Evolutionary conservation across 208 protist genomes (phyloP).

Genomic region (Crithidia acanthocephali): DNA sequence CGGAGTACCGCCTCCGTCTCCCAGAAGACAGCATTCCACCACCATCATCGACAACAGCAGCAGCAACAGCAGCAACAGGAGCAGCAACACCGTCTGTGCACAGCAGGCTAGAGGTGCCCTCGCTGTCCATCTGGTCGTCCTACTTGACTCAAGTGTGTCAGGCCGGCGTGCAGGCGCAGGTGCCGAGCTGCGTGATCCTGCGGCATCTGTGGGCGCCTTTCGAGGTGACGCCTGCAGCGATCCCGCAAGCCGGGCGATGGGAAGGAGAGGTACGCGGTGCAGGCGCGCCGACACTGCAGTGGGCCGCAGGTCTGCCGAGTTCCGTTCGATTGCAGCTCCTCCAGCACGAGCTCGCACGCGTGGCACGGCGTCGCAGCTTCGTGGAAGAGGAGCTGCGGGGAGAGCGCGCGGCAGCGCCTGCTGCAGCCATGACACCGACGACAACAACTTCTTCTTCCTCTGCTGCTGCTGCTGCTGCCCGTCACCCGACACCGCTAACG

Average conservation of each 20-base stretch:
- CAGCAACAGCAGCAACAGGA: neutral
- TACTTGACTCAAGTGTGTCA: conserved; percentile 25
- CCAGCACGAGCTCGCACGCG: conserved; percentile 12
- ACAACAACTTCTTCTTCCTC: neutral
- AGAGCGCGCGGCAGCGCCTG: neutral
- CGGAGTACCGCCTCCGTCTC: conserved; percentile 15
- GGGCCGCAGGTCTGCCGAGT: conserved; percentile 21
- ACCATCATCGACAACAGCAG: neutral
- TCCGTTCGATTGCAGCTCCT: conserved; percentile 22
- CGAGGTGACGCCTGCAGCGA: neutral
- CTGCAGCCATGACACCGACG: neutral
- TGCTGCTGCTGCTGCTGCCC: neutral
- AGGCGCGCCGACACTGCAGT: conserved; percentile 14
- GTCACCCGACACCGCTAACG: too few relatives aligned
- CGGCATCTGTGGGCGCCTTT: conserved; percentile 25
- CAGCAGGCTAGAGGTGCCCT: neutral
- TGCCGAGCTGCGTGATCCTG: conserved; percentile 26
- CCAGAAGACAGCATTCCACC: too few relatives aligned
- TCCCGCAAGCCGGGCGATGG: too few relatives aligned
- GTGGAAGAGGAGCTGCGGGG: neutral
- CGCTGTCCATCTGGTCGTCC: neutral
- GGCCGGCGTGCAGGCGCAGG: conserved; percentile 23
- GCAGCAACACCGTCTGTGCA: neutral
- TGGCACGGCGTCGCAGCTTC: conserved; percentile 15
- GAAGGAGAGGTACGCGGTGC: neutral